Base-by-base conservation (phyloP, 179 eudicot genomes). In the Sideroxylon spinosum region DNA sequence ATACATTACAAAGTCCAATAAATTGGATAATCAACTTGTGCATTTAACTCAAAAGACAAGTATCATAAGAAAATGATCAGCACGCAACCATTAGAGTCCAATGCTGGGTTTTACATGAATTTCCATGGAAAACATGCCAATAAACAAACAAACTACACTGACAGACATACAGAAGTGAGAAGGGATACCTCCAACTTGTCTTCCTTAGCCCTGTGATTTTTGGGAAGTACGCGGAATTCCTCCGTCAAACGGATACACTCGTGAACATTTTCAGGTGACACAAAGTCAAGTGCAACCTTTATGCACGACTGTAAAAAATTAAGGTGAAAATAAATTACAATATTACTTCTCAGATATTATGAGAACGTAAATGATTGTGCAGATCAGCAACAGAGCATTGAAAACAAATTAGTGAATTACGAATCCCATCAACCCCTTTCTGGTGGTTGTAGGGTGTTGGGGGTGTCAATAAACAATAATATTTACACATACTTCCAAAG, bases 271-370 rank as follows among this genome's bases (percentile, higher is more conserved):
- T 91, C 96, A 20, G 96, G 96, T n/a, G 96, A 90, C 44, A 91
- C 93, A 73, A 91, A 91, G 77, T 91, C 93, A 67, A 84, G 92
- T 13, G 93, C 96, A 26, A 91, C 93, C 82, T 91, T 91, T 62
- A 90, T 90, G 86, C 96, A 91, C 28, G 96, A 91, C 96, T 91
- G 84, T 26, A 68, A 53, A 25, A 20, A 32, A 32, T 19, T 8
- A 22, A 13, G 16, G 26, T 20, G 26, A 78, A 13, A 49, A 10
- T 74, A 26, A 55, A 72, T 59, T 28, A 73, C 44, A 37, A 37
- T 37, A 37, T 37, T 37, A 37, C 44, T 3, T 37, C 1, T 37
- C 44, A 37, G 44, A 37, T 37, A 37, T 37, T 37, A 37, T 37
- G 44, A 37, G 0, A 37, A 37, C 44, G 4, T 37, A 37, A 37